Percentiles rank a stretch among this genome's conserved stretches.
phyloP scores from a whole-genome alignment of 139 green algal species.

The Chlorella sp. region DNA sequence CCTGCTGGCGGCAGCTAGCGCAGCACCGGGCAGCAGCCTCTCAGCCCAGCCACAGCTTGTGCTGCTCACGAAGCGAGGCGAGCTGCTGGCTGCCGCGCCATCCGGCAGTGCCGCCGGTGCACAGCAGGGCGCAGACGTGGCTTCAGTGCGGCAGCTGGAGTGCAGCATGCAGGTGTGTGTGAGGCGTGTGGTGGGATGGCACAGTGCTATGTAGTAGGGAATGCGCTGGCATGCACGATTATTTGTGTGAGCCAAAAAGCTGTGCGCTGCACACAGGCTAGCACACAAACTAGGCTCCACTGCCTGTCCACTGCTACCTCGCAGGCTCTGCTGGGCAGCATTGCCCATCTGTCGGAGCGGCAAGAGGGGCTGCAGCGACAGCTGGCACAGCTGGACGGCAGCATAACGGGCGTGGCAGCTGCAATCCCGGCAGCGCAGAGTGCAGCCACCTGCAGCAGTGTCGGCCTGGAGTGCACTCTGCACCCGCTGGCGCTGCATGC shows the following conservation, averaged over 20 bases:
- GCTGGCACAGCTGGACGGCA: neutral
- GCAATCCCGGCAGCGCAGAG: neutral
- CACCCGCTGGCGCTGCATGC: neutral
- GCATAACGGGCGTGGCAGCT: neutral
- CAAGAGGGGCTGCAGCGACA: neutral
- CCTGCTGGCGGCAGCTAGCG: neutral
- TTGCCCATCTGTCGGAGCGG: neutral
- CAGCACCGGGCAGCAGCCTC: neutral
- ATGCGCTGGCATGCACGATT: no score
- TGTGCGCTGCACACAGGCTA: neutral
- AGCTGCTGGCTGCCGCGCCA: neutral
- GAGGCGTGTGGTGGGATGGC: no score
- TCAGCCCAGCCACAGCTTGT: neutral
- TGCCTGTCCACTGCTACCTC: no score
- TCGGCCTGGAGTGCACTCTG: neutral
- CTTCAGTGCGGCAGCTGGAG: neutral
- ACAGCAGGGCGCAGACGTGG: neutral
- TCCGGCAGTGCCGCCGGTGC: neutral
- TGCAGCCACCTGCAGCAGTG: neutral
- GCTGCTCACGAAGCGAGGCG: neutral
- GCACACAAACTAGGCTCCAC: no score
- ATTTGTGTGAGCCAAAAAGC: no score
- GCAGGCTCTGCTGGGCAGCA: constrained; percentile 1
- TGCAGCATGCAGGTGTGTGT: neutral
- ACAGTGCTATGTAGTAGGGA: no score